These are phyloP conservation scores for Suillus occidentalis DNA, from an alignment of 768 basidiomycete species.

Conservation along the genomic window DNA sequence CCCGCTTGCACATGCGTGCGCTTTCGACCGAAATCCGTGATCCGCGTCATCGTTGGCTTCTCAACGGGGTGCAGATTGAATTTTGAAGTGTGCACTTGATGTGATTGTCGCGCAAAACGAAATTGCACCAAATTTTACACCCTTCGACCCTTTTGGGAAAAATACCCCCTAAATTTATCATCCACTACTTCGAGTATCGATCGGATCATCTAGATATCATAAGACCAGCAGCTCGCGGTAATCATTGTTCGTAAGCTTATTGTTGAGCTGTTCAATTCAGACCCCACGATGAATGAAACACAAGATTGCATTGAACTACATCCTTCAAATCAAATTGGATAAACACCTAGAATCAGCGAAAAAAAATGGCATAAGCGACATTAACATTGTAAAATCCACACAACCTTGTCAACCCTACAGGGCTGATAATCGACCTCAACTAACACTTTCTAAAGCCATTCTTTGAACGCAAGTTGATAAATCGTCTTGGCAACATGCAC, in stretches of 20 bases:
- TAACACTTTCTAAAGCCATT: constrained; percentile 25
- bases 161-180: background rate
- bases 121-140: background rate
- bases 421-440: background rate
- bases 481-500: constrained; percentile 28
- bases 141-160: background rate
- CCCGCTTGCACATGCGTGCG: constrained; percentile 69
- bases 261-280: background rate
- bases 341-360: background rate
- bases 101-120: background rate
- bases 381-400: background rate
- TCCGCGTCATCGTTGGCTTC: constrained; percentile 57
- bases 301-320: background rate
- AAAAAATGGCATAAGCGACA: background rate
- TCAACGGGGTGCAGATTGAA: background rate
- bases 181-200: no score
- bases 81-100: background rate
- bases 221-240: background rate
- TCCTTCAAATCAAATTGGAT: background rate
- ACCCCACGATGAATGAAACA: background rate
- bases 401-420: no score
- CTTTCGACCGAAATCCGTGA: constrained; percentile 75
- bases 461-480: constrained; percentile 29
- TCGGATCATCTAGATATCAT: no score
- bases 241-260: background rate